These are phyloP conservation scores for Termitomyces sp. DNA, from an alignment of 1,284 basidiomycete species.

Conservation along the genomic window DNA sequence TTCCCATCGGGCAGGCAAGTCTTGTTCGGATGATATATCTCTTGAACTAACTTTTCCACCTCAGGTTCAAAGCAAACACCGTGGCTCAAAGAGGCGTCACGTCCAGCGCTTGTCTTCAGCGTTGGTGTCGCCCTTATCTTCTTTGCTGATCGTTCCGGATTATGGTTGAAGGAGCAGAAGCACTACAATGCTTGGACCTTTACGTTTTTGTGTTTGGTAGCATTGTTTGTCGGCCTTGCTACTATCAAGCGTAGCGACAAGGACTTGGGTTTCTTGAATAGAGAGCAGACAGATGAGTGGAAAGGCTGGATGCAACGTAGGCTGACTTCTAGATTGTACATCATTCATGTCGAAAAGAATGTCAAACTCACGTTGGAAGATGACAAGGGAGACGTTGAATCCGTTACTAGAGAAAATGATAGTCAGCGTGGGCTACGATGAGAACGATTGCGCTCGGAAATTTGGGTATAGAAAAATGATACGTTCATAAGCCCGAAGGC, in stretches of 20 bases:
- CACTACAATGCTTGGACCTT: constrained; percentile 71
- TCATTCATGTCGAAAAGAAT: constrained; percentile 36
- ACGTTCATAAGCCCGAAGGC: constrained; percentile 59
- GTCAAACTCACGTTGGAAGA: constrained; percentile 30
- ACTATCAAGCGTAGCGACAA: constrained; percentile 71
- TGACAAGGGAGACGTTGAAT: neutral
- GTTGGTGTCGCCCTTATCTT: constrained; percentile 63
- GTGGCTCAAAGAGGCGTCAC: constrained; percentile 12
- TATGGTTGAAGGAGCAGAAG: constrained; percentile 88
- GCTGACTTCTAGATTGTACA: constrained; percentile 79
- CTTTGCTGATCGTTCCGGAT: constrained; percentile 72
- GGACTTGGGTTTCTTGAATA: constrained; percentile 82
- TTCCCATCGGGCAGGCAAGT: constrained; percentile 22
- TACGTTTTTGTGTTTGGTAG: constrained; percentile 48
- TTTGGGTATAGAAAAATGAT: constrained; percentile 81
- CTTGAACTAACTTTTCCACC: neutral
- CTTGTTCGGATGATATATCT: neutral
- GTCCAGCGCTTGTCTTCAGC: constrained; percentile 57
- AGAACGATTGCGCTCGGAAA: constrained; percentile 56
- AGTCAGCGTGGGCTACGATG: constrained; percentile 10
- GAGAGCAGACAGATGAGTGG: constrained; percentile 92
- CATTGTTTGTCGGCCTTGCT: constrained; percentile 54
- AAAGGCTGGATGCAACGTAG: constrained; percentile 95
- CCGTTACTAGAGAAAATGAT: constrained; percentile 7
- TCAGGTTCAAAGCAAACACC: constrained; percentile 10